A percentile compares a stretch with the other conserved stretches of the same genome.
These are phyloP conservation scores for Rhodosporidiobolus sp. DNA, from an alignment of 768 basidiomycete species.

Conservation along the genomic window DNA sequence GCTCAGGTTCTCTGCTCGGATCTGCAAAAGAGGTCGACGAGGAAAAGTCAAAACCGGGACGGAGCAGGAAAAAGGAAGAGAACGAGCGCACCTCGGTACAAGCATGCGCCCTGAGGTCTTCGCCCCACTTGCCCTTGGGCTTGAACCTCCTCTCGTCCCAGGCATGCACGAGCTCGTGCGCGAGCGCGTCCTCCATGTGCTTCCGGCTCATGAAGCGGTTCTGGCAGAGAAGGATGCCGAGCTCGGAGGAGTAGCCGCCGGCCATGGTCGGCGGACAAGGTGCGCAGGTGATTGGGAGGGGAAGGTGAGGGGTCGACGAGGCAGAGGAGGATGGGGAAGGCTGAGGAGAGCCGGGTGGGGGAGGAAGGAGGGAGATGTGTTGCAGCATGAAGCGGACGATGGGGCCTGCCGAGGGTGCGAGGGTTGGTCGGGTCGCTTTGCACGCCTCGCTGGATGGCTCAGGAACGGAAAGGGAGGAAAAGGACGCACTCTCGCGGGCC, in stretches of 20 bases:
- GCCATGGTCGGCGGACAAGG: constrained; percentile 72
- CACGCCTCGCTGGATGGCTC: not conserved
- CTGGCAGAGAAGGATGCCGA: constrained; percentile 79
- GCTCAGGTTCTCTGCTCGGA: constrained; percentile 87
- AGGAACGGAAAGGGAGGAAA: not conserved
- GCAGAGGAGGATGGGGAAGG: constrained; percentile 53
- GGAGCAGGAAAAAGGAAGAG: not conserved
- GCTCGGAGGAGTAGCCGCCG: constrained; percentile 78
- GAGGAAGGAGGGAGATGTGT: constrained; percentile 64
- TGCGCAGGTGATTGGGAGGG: constrained; percentile 72
- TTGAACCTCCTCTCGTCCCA: constrained; percentile 88
- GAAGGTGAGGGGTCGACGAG: constrained; percentile 53
- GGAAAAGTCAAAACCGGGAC: no score
- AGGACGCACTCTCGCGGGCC: constrained; percentile 64
- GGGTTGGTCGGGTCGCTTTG: not conserved
- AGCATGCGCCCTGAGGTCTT: constrained; percentile 84
- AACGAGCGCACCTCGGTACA: constrained; percentile 89
- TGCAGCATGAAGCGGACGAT: constrained; percentile 85
- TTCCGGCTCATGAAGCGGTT: constrained; percentile 73
- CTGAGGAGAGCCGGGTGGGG: constrained; percentile 47
- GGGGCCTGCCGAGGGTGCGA: constrained; percentile 59
- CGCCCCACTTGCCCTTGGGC: constrained; percentile 72
- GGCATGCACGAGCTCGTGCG: constrained; percentile 91
- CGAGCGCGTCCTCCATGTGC: constrained; percentile 88
- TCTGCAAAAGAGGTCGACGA: constrained; percentile 55